Evolutionary conservation across 257 asterid genomes (phyloP).

Genomic region (Plectranthus barbatus): DNA sequence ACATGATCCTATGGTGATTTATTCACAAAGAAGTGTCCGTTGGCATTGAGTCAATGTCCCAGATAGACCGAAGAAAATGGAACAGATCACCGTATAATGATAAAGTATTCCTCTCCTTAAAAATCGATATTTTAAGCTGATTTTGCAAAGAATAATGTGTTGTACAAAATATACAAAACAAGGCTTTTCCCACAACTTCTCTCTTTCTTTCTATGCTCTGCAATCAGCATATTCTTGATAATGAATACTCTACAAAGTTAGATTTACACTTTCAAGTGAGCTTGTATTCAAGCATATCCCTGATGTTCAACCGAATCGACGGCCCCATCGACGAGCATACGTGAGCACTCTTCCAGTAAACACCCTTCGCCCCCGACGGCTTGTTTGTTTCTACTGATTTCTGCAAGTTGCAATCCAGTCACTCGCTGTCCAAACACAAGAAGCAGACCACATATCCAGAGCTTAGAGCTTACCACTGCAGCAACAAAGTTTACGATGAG

Average conservation of each 20-base stretch:
- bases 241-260: background rate
- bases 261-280: constrained; percentile 25
- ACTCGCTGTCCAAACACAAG: background rate
- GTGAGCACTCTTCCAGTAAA: constrained; percentile 92
- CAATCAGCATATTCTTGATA: too few species aligned
- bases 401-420: constrained; percentile 30
- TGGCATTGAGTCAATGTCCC: too few species aligned
- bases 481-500: constrained; percentile 73
- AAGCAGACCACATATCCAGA: background rate
- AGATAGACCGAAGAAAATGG: too few species aligned
- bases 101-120: too few species aligned
- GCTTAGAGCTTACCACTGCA: constrained; percentile 51
- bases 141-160: too few species aligned
- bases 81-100: too few species aligned
- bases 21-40: too few species aligned
- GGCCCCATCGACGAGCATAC: constrained; percentile 98
- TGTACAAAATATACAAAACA: too few species aligned
- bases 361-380: constrained; percentile 90
- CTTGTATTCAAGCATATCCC: constrained; percentile 80
- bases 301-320: constrained; percentile 70
- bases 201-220: too few species aligned
- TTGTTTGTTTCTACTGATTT: constrained; percentile 89
- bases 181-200: too few species aligned
- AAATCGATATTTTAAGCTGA: too few species aligned
- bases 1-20: too few species aligned